A percentile compares a stretch with the other conserved stretches of the same genome.
Conservation (phyloP, 1,139 yeast genomes). For the Blastobotrys proliferans region DNA sequence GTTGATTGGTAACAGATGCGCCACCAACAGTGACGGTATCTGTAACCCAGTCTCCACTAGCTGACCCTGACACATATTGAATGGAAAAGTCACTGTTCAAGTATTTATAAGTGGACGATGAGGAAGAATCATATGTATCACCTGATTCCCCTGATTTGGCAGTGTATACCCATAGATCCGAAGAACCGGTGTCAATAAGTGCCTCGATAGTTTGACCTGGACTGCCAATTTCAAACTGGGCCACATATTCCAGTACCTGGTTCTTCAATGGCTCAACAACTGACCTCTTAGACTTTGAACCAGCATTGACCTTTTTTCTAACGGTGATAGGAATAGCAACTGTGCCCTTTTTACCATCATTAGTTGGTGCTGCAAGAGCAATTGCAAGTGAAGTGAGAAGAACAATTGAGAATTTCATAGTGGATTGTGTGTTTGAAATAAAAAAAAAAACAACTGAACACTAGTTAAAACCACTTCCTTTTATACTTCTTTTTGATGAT, state of each 20-base stretch:
- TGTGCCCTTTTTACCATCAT: background rate
- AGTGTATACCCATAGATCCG: constrained; percentile 57
- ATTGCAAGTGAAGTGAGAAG: too few relatives aligned
- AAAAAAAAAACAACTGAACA: too few relatives aligned
- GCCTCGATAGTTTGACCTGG: constrained; percentile 49
- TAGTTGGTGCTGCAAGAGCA: background rate
- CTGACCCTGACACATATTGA: constrained; percentile 51
- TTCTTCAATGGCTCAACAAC: constrained; percentile 9
- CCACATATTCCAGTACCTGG: constrained; percentile 35
- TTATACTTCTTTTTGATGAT: too few relatives aligned
- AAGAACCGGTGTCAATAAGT: constrained; percentile 62
- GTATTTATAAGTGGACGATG: constrained; percentile 35
- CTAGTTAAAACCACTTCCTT: too few relatives aligned
- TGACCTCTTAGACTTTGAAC: background rate
- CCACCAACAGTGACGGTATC: constrained; percentile 45
- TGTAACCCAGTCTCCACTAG: constrained; percentile 56
- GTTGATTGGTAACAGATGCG: constrained; percentile 40
- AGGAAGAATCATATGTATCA: constrained; percentile 10
- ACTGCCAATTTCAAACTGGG: constrained; percentile 50
- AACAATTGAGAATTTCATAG: too few relatives aligned
- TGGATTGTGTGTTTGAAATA: too few relatives aligned
- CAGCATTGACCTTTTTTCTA: background rate
- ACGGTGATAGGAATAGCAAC: background rate
- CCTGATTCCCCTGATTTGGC: constrained; percentile 30
- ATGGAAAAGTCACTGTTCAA: constrained; percentile 37